Evolutionary conservation across 371 early-diverging fungal species (phyloP), one percentile per base, ranked within the genome.

Genomic region (Rhizomucor pusillus): DNA sequence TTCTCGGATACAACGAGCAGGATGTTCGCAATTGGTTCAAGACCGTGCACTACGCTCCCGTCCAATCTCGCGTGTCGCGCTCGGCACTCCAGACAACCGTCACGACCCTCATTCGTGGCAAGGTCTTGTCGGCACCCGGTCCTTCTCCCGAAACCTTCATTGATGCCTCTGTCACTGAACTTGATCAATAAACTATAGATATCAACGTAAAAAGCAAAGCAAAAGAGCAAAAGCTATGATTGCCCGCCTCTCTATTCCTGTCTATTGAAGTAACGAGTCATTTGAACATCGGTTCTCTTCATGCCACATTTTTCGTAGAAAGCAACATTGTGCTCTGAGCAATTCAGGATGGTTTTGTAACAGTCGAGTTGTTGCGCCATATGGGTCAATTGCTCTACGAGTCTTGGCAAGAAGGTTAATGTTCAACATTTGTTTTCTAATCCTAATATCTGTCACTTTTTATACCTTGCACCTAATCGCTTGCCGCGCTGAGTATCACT

Each of bases 271-370:
- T 93, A 93, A 25, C 73, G 66, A 1, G 86, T 85, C 92, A 93
- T 92, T 67, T 95, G 92, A 51, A 85, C 77, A 47, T 89, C 93
- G 73, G 95, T 94, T 48, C 85, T 77, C n/a, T 60, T 67, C 48
- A 96, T 80, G 0, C 92, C 93, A 63, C 97, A 95, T 71, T 97
- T 98, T 58, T 87, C 84, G 68, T 99, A 99, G 65, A 99, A 99
- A 14, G 84, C 67, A 20, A 91, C 81, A 67, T 97, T 98, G 33
- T 88, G 77, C 43, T 86, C 81, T 50, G 74, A 79, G 77, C 98
- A 97, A 69, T 94, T 92, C 44, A 99, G 83, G 46, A 87, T 84
- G 41, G 89, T 73, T 67, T 90, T 92, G 45, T 90, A 93, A 65
- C 88, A 88, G 18, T 82, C 81, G 16, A 80, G 55, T 12, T 50